Evolutionary conservation across 2,329 filamentous ascomycete species (phyloP).

Genomic region (Rutstroemia sp.): DNA sequence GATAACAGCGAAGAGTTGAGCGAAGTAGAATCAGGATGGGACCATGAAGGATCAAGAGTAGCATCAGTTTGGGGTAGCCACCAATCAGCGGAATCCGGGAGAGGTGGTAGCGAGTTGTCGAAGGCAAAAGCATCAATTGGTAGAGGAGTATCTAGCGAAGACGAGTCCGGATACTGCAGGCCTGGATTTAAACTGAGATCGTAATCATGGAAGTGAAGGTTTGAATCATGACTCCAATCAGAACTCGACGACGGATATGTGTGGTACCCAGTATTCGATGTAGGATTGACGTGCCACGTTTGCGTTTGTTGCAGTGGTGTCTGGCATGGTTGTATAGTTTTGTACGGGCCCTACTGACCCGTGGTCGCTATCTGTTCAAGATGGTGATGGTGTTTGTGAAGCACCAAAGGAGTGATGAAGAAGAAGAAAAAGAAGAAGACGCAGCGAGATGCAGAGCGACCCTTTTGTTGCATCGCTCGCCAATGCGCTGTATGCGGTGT

Average conservation of each 20-base stretch:
- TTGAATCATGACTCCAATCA: constrained; percentile 2
- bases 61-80: constrained; percentile 5
- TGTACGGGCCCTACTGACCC: constrained; percentile 20
- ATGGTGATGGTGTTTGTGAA: neutral
- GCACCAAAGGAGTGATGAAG: neutral
- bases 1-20: constrained; percentile 3
- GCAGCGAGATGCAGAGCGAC: neutral
- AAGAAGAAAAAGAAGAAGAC: neutral
- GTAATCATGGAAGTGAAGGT: constrained; percentile 1
- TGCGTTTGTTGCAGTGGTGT: constrained; percentile 9
- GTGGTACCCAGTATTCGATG: constrained; percentile 12
- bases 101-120: neutral
- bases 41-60: constrained; percentile 1
- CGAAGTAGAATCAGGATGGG: neutral
- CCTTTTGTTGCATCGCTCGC: too few relatives aligned
- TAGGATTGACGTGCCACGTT: neutral
- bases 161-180: neutral
- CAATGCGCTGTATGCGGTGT: too few relatives aligned
- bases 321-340: constrained; percentile 19
- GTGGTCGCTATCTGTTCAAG: constrained; percentile 2
- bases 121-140: neutral
- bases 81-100: constrained; percentile 6
- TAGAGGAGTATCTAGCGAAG: neutral
- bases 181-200: constrained; percentile 2
- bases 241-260: constrained; percentile 1